Evolutionary conservation across 1,284 basidiomycete genomes (phyloP).

Genomic region (Ganoderma leucocontextum): DNA sequence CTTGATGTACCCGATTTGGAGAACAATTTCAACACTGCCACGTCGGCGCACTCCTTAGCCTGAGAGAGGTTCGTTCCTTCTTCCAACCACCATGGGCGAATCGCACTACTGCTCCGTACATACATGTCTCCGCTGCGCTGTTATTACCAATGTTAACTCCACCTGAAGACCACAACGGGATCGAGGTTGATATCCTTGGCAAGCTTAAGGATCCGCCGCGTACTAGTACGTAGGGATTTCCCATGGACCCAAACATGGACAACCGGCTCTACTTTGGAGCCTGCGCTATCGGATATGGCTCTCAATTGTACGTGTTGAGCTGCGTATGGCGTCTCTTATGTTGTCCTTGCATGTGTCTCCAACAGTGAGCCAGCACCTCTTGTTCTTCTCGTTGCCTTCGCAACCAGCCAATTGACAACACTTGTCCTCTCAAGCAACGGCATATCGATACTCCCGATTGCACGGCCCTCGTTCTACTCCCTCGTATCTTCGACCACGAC

Average conservation of each 20-base stretch:
- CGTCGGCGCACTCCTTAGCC: background rate
- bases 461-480: background rate
- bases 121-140: too few relatives aligned
- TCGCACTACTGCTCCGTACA: background rate
- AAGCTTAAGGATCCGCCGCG: background rate
- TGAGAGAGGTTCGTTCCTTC: background rate
- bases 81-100: background rate
- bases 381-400: conserved; percentile 5
- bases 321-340: background rate
- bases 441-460: background rate
- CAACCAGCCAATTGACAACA: background rate
- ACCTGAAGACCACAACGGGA: background rate
- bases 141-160: background rate
- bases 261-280: too few relatives aligned
- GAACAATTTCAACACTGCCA: background rate
- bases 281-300: background rate
- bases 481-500: background rate
- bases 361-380: background rate
- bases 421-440: background rate
- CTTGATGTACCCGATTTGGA: background rate
- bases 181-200: background rate
- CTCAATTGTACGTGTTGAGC: background rate
- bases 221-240: background rate
- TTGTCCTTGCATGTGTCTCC: background rate
- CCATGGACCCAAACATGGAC: background rate